Evolutionary conservation across 306 rosid species (phyloP), one percentile per base, ranked within the genome.

Genomic region (Lablab purpureus): DNA sequence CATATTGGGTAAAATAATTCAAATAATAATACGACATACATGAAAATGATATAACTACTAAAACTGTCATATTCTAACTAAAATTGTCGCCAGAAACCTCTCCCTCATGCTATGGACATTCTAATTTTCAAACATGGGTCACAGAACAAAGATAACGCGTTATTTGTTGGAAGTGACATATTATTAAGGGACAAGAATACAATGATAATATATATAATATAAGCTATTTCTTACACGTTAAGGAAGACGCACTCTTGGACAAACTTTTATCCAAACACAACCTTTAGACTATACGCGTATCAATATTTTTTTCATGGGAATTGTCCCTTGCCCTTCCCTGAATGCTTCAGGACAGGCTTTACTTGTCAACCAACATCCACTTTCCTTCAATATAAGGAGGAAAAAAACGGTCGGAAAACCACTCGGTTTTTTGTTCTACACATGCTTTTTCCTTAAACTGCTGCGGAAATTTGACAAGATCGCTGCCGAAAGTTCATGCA

Each of bases 401-500:
- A 60, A 46, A 17, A 19, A 67, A 1, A 3, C 32, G 60, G 50
- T 62, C 27, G 22, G n/a, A 40, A 43, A 59, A 80, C n/a, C 2
- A 51, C 6, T 23, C 27, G 13, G 8, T 12, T 40, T 40, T 52
- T 71, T 32, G 41, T 73, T 71, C 58, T 47, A 73, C 14, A 56
- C 67, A 37, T 72, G 70, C 81, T 76, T 80, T 74, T 41, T 82
- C 84, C 84, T 62, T 67, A 77, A 83, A 80, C 78, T 80, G 65
- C 78, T 74, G 73, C 79, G 66, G 12, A 80, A 80, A 85, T 83
- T 81, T 80, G 82, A 81, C 70, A 71, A 68, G 59, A 15, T 32
- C 14, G 63, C 25, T 45, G 82, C 86, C 89, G 86, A 85, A 82
- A 82, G 89, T 71, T 71, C 19, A 25, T 52, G 27, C 52, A 74